Evolutionary conservation across 2,329 filamentous ascomycete species (phyloP).

Genomic region (Xylaria polymorpha): DNA sequence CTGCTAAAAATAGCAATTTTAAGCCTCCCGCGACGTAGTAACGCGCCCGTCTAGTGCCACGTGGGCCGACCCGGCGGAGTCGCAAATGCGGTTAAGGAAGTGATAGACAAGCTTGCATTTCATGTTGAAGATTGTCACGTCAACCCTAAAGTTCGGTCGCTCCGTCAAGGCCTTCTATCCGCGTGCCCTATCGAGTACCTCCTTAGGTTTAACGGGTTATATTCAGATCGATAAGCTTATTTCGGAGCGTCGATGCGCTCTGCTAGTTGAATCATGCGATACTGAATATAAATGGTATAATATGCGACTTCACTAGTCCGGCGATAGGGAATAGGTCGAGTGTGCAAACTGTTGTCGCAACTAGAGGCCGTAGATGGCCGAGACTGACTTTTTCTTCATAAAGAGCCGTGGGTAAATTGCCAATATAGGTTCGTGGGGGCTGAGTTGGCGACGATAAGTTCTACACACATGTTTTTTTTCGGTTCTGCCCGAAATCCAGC

Average conservation of each 20-base stretch:
- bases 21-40: too few species aligned
- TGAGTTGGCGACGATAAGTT: neutral
- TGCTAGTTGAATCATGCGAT: neutral
- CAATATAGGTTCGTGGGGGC: neutral
- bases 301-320: too few species aligned
- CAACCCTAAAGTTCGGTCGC: neutral
- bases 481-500: neutral
- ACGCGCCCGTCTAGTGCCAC: neutral
- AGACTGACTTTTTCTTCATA: neutral
- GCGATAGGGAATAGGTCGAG: neutral
- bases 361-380: neutral
- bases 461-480: neutral
- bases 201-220: neutral
- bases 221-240: neutral
- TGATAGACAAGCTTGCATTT: neutral
- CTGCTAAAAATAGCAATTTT: too few species aligned
- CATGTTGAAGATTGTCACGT: neutral
- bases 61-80: neutral
- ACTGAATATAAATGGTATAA: neutral
- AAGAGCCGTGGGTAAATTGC: too few species aligned
- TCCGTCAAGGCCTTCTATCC: neutral
- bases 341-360: neutral
- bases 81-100: neutral
- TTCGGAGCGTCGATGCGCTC: too few species aligned
- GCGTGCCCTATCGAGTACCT: neutral